Evolutionary conservation across 164 flowering plant genomes (phyloP).

Genomic region (Umbellularia californica): DNA sequence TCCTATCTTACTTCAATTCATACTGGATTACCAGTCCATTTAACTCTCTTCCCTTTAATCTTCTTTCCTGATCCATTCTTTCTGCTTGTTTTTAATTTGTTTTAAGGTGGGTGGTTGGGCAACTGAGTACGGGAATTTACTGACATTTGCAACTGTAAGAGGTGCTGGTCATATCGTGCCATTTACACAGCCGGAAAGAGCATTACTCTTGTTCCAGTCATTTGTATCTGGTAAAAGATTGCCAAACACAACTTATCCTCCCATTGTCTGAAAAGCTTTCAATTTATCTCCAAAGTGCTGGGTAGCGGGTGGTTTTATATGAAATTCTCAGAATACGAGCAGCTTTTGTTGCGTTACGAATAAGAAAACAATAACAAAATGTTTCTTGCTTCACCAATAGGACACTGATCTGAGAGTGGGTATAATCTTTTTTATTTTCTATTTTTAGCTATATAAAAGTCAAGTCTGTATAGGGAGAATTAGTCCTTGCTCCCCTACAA

Average conservation of each 20-base stretch:
- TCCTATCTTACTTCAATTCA: background rate
- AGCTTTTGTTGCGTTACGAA: no score
- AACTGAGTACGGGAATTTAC: constrained; percentile 74
- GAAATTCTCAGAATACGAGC: no score
- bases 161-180: constrained; percentile 98
- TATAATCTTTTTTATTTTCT: no score
- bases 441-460: no score
- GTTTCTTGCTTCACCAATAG: no score
- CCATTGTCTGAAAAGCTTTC: constrained; percentile 17
- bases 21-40: background rate
- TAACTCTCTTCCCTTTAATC: background rate
- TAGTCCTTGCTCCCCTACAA: no score
- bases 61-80: background rate
- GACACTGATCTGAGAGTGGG: no score
- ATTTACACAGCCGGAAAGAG: constrained; percentile 84
- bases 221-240: constrained; percentile 66
- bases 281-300: background rate
- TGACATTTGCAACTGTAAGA: constrained; percentile 92
- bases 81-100: background rate
- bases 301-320: no score
- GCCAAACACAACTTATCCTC: constrained; percentile 55
- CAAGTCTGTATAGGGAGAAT: no score
- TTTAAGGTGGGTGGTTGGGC: constrained; percentile 92
- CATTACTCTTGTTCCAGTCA: constrained; percentile 69
- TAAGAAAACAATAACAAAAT: no score